Conservation (phyloP, 2,329 filamentous ascomycete species). For the Penicillium sp. region DNA sequence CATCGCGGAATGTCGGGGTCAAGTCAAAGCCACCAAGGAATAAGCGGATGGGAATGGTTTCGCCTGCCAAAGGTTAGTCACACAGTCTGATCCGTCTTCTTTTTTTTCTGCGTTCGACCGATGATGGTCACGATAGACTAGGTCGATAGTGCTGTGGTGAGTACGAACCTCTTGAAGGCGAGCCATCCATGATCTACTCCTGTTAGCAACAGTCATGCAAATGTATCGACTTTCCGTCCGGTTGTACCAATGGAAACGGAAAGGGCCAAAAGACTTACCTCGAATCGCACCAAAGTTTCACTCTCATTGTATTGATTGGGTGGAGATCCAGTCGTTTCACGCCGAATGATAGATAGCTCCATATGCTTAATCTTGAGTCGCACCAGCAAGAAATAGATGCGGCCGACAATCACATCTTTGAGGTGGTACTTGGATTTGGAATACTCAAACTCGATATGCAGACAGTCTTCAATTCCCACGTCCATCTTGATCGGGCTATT, state of each 20-base stretch:
- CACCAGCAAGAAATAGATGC: conserved; percentile 97
- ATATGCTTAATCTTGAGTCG: conserved; percentile 99
- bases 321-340: conserved; percentile 92
- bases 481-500: conserved; percentile 99
- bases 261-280: conserved; percentile 50
- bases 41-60: conserved; percentile 91
- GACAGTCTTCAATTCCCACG: conserved; percentile 96
- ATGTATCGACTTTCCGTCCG: neutral
- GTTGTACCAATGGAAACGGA: too few relatives aligned
- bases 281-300: conserved; percentile 93
- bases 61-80: conserved; percentile 46
- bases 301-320: conserved; percentile 99
- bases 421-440: conserved; percentile 98
- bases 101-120: neutral
- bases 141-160: neutral
- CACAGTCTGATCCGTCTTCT: neutral
- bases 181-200: conserved; percentile 86
- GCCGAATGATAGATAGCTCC: conserved; percentile 94
- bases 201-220: conserved; percentile 28
- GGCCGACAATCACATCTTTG: conserved; percentile 96
- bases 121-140: neutral
- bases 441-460: conserved; percentile 99
- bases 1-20: conserved; percentile 95
- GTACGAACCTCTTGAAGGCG: conserved; percentile 76
- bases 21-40: conserved; percentile 97